Percentiles rank a stretch among this genome's conserved stretches.
These are phyloP conservation scores for Trametes cubensis DNA, from an alignment of 768 basidiomycete genomes.

Conservation along the genomic window DNA sequence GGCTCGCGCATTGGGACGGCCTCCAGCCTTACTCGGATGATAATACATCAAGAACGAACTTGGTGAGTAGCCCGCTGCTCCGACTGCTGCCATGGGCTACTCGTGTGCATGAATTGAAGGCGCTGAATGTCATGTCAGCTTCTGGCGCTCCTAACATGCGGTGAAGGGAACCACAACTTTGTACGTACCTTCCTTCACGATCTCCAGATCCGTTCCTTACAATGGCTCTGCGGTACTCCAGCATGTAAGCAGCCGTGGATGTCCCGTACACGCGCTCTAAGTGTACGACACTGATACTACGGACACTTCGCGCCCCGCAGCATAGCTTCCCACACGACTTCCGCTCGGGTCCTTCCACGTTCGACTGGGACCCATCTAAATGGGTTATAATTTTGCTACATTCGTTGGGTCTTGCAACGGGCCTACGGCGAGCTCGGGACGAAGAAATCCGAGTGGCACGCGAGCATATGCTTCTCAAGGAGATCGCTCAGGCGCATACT, in stretches of 20 bases:
- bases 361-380: slow-evolving; percentile 82
- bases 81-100: background rate
- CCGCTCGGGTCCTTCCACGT: slow-evolving; percentile 60
- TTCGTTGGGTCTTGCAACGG: slow-evolving; percentile 47
- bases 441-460: slow-evolving; percentile 53
- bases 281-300: background rate
- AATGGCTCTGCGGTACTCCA: slow-evolving; percentile 24
- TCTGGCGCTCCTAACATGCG: slow-evolving; percentile 68
- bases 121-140: slow-evolving; percentile 42
- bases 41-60: slow-evolving; percentile 72
- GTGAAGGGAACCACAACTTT: slow-evolving; percentile 81
- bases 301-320: slow-evolving; percentile 35
- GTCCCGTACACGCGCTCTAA: background rate
- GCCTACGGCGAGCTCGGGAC: slow-evolving; percentile 52
- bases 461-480: slow-evolving; percentile 51
- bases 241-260: slow-evolving; percentile 45
- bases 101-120: no score
- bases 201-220: background rate
- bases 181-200: slow-evolving; percentile 42
- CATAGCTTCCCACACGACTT: slow-evolving; percentile 82
- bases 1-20: slow-evolving; percentile 81
- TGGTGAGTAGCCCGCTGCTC: slow-evolving; percentile 46
- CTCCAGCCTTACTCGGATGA: slow-evolving; percentile 81
- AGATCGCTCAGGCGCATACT: slow-evolving; percentile 3
- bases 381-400: slow-evolving; percentile 68